Base-by-base conservation (phyloP, 2,329 filamentous ascomycete species). In the Byssothecium circinans region DNA sequence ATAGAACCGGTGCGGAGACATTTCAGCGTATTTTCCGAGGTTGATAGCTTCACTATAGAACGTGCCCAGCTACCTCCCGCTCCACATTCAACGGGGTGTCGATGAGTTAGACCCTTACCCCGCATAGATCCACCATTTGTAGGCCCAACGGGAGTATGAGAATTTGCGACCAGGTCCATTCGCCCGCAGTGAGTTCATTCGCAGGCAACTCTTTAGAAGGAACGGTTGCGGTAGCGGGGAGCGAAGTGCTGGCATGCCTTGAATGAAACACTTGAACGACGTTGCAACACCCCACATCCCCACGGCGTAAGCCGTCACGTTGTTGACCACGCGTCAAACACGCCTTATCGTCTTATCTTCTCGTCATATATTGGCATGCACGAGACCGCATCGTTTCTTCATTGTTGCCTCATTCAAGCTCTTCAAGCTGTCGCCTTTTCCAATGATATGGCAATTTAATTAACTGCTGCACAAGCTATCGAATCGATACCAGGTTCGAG, bases 361-460 rank as follows among this genome's bases (percentile, higher is more conserved):
- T 22, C 32, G 34, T 50, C 37, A 52, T 50, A 20, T 23, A 53
- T 60, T 60, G 57, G 57, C 58, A 53, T 62, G 53, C 53, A 53
- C 30, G 35, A 14, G 41, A 36, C 32, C 17, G 45, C 35, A 29
- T 40, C 49, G 42, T 27, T 20, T 23, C 15, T 43, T 44, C 41
- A 18, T 22, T 32, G 27, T 35, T 40, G 17, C 19, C 14, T 50
- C n/a, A n/a, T 46, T 56, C 41, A 54, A 58, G 50, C 51, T 53
- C 49, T 46, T 54, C 39, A 53, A 58, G 50, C 51, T 52, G 47
- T 51, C 49, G 48, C 54, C 40, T 56, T 54, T 47, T 53, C 47
- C 49, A 52, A 51, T 50, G 45, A 29, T 41, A 54, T 56, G 52
- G 51, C 49, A 48, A 50, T 46, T 53, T 49, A 43, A 56, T 56